Evolutionary conservation across 129 eudicot species (phyloP), one percentile per base, ranked within the genome.

Genomic region (Flaveria trinervia): DNA sequence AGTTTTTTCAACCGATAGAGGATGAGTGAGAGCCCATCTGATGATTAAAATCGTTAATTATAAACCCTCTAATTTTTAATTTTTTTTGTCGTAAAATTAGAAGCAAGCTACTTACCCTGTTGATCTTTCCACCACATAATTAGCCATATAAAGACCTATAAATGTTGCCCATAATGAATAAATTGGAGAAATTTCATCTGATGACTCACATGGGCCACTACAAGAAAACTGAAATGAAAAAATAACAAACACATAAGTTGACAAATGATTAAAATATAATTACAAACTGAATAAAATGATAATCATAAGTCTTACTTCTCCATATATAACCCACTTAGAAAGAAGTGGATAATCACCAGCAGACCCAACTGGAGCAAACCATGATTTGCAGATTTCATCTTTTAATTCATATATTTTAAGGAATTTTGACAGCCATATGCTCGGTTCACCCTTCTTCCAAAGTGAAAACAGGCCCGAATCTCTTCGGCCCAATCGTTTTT

Each of bases 1-100:
- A 74, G 71, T 84, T 79, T 95, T 91, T 77, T 91, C 88, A 44
- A 91, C 90, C 49, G 99, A 89, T 61, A 83, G 64, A 74, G 99
- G 99, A 71, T 91, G 99, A 79, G 97, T 87, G 68, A 95, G 99
- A 68, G 99, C 99, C 99, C 99, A 95, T 82, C 99, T 95, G 90
- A 69, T 66, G 60, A 83, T 72, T 33, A 16, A 61, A 74, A 46
- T 3, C 3, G 60, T 61, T 64, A 68, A 76, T 45, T 75, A 61
- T 28, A 70, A 45, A 36, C 39, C 7, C 3, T 39, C 2, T 9
- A 44, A 23, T 28, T 25, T 16, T 28, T 28, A 36, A 36, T 1
- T 1, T 20, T 55, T 44, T 18, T 59, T 48, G 8, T 13, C 9
- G 62, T 60, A 59, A n/a, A 28, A 72, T 44, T 16, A 55, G 2